These are phyloP conservation scores for Trichoderma polysporum DNA, from an alignment of 2,329 filamentous ascomycete species.

Conservation along the genomic window DNA sequence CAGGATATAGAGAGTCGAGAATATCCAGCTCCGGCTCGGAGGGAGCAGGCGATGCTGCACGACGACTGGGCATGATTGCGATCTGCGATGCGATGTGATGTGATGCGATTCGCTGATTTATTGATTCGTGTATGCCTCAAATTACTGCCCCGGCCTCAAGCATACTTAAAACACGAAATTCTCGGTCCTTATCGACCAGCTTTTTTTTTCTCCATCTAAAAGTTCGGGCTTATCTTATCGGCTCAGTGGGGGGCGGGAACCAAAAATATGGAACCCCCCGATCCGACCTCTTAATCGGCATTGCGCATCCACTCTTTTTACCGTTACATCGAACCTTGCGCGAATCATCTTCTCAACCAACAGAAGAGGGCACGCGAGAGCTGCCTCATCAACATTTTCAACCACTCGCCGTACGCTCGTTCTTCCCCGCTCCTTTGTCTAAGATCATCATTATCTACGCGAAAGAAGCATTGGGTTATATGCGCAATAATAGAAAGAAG, in stretches of 20 bases:
- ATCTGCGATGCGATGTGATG: not conserved
- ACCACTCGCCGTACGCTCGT: not conserved
- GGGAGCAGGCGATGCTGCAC: constrained; percentile 73
- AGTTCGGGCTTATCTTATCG: constrained; percentile 41
- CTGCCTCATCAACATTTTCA: not conserved
- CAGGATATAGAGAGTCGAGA: constrained; percentile 70
- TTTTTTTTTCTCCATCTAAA: constrained; percentile 32
- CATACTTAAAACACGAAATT: constrained; percentile 2
- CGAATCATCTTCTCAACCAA: constrained; percentile 14
- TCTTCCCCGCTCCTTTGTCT: not conserved
- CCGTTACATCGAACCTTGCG: not conserved
- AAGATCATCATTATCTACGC: not conserved
- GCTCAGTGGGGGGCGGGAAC: constrained; percentile 28
- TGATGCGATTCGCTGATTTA: too few relatives aligned
- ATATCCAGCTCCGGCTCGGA: constrained; percentile 95
- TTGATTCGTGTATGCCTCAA: not conserved
- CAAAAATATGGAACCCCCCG: constrained; percentile 24
- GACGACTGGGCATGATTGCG: constrained; percentile 60
- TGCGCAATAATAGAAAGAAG: not conserved
- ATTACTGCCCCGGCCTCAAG: not conserved
- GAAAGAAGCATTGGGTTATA: not conserved
- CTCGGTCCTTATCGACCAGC: constrained; percentile 22
- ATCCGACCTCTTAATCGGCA: constrained; percentile 4
- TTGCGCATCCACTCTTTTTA: constrained; percentile 19
- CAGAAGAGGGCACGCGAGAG: constrained; percentile 10